Percentiles rank a stretch among this genome's conserved stretches.
These are phyloP conservation scores for Globisporangium yorkense DNA, from an alignment of 352 stramenopile genomes.

Conservation along the genomic window DNA sequence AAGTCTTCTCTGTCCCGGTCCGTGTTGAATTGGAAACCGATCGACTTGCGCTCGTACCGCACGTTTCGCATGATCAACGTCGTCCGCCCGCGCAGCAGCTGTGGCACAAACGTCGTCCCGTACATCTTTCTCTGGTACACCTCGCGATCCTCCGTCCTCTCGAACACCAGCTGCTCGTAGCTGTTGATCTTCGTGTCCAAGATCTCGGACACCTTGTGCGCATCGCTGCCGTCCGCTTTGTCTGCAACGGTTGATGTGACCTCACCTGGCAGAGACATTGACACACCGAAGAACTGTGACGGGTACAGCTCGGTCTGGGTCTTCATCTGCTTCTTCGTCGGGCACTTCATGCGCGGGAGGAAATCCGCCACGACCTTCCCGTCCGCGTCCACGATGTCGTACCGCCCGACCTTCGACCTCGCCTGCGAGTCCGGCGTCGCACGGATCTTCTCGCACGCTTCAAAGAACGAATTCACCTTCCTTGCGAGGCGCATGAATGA, in stretches of 20 bases:
- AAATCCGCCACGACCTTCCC: constrained; percentile 12
- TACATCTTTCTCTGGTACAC: constrained; percentile 52
- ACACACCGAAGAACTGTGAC: constrained; percentile 21
- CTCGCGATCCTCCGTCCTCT: constrained; percentile 28
- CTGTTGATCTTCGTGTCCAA: constrained; percentile 15
- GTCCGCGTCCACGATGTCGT: constrained; percentile 10
- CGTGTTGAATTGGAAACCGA: constrained; percentile 52
- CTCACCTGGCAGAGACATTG: constrained; percentile 7
- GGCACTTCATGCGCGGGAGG: constrained; percentile 14
- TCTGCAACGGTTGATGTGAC: neutral
- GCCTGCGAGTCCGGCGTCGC: constrained; percentile 9
- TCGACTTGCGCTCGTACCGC: constrained; percentile 49
- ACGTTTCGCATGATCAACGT: constrained; percentile 44
- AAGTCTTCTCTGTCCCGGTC: constrained; percentile 55
- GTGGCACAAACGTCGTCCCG: constrained; percentile 44
- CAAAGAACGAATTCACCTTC: constrained; percentile 54
- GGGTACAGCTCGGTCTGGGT: constrained; percentile 12
- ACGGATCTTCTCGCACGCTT: constrained; percentile 6
- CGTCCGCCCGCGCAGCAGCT: constrained; percentile 27
- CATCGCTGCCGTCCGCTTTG: neutral
- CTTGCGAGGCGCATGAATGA: constrained; percentile 46
- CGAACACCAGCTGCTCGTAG: constrained; percentile 41
- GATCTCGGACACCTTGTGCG: neutral
- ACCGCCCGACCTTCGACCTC: constrained; percentile 4
- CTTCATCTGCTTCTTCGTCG: constrained; percentile 17